Evolutionary conservation across 2,329 filamentous ascomycete species (phyloP).

Genomic region (Fusarium tjaetaba): DNA sequence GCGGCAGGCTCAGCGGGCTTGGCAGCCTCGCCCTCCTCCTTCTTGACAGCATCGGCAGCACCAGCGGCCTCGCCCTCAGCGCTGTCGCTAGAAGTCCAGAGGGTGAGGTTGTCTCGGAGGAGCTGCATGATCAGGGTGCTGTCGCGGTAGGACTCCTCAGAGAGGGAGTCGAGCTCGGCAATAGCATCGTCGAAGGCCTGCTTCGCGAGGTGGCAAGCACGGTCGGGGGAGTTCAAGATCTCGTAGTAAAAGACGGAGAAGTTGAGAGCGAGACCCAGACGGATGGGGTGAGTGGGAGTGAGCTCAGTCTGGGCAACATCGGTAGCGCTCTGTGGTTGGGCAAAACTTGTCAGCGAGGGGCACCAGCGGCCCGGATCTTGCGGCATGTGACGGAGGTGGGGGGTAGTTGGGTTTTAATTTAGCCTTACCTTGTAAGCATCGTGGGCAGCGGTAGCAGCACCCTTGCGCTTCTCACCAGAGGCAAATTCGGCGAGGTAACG

Average conservation of each 20-base stretch:
- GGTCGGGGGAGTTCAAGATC: slow-evolving; percentile 98
- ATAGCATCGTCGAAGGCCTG: slow-evolving; percentile 99
- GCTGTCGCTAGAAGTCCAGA: slow-evolving; percentile 96
- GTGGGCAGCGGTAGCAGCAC: slow-evolving; percentile 84
- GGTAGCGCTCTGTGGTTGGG: slow-evolving; percentile 99
- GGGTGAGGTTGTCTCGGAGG: slow-evolving; percentile 94
- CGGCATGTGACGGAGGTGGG: slow-evolving; percentile 41
- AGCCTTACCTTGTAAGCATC: slow-evolving; percentile 93
- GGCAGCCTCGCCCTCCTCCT: slow-evolving; percentile 66
- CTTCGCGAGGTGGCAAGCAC: slow-evolving; percentile 98
- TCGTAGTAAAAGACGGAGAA: slow-evolving; percentile 99
- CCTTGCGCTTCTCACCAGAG: slow-evolving; percentile 91
- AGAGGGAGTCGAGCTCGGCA: slow-evolving; percentile 95
- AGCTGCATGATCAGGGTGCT: slow-evolving; percentile 99
- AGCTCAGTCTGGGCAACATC: slow-evolving; percentile 98
- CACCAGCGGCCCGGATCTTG: slow-evolving; percentile 39
- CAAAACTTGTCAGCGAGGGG: slow-evolving; percentile 79
- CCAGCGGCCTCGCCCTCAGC: slow-evolving; percentile 77
- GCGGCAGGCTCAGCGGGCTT: slow-evolving; percentile 51
- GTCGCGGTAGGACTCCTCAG: slow-evolving; percentile 99
- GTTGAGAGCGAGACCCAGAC: slow-evolving; percentile 96
- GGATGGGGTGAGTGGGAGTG: slow-evolving; percentile 97
- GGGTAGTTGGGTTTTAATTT: slow-evolving; percentile 12
- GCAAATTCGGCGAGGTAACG: slow-evolving; percentile 95
- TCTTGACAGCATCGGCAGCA: slow-evolving; percentile 65